phyloP scores from a whole-genome alignment of 176 grass and related monocot species.

The Lolium perenne region DNA sequence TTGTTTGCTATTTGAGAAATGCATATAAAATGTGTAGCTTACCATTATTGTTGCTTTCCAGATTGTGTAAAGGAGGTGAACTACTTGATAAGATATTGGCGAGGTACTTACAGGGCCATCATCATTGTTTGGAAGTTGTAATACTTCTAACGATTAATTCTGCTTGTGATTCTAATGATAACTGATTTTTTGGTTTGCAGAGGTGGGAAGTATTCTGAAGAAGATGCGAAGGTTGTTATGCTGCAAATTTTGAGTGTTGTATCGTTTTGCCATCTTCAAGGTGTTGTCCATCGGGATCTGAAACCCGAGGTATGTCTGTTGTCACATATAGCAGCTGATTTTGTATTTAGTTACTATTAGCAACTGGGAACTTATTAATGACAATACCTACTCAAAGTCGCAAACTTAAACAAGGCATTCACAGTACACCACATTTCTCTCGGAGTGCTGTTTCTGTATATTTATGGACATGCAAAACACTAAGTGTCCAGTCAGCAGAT shows the following conservation, averaged over 20 bases:
- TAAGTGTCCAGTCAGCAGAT: conserved; percentile 23
- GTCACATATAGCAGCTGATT: conserved; percentile 27
- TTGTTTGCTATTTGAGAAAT: not conserved
- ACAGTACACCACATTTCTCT: conserved; percentile 12
- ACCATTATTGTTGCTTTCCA: conserved; percentile 48
- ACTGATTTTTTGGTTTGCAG: conserved; percentile 46
- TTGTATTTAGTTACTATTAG: not conserved
- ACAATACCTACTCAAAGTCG: conserved; percentile 8
- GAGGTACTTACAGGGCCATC: conserved; percentile 55
- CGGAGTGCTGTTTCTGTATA: conserved; percentile 19
- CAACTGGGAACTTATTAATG: conserved; percentile 10
- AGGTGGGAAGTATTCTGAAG: conserved; percentile 99
- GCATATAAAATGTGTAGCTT: not conserved
- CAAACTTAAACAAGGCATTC: conserved; percentile 25
- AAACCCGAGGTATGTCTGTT: conserved; percentile 85
- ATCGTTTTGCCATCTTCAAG: conserved; percentile 99
- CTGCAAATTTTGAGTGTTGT: conserved; percentile 93
- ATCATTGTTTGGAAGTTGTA: conserved; percentile 26
- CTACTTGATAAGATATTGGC: conserved; percentile 93
- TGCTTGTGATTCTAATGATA: conserved; percentile 32
- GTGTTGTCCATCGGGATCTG: conserved; percentile 97
- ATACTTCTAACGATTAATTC: not conserved
- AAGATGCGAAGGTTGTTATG: conserved; percentile 92
- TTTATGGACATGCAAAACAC: conserved; percentile 18
- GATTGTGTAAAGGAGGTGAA: conserved; percentile 98